These are phyloP conservation scores for Penicillium sp. DNA, from an alignment of 2,329 filamentous ascomycete species.

Conservation along the genomic window DNA sequence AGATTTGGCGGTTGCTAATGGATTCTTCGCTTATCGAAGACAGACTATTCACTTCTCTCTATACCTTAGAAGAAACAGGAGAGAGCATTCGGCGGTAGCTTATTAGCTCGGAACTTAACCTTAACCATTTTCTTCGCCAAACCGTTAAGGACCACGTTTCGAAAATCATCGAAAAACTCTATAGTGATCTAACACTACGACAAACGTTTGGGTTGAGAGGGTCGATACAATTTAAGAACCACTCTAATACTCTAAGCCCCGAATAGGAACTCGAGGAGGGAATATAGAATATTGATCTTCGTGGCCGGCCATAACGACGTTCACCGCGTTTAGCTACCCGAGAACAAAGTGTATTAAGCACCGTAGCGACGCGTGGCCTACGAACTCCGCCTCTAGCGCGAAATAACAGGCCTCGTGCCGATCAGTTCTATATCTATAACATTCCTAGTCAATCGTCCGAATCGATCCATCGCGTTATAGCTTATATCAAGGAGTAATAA, in stretches of 20 bases:
- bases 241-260: slow-evolving; percentile 12
- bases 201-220: slow-evolving; percentile 11
- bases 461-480: slow-evolving; percentile 10
- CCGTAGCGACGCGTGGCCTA: background rate
- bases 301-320: background rate
- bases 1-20: slow-evolving; percentile 19
- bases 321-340: slow-evolving; percentile 8
- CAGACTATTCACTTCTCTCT: slow-evolving; percentile 19
- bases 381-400: background rate
- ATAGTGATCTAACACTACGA: slow-evolving; percentile 5
- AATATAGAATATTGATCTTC: slow-evolving; percentile 5
- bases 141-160: slow-evolving; percentile 9
- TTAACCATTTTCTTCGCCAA: slow-evolving; percentile 19
- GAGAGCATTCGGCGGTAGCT: slow-evolving; percentile 14
- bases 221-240: slow-evolving; percentile 12
- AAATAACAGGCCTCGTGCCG: slow-evolving; percentile 4
- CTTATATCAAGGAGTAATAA: slow-evolving; percentile 15
- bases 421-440: slow-evolving; percentile 14
- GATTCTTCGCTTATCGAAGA: slow-evolving; percentile 14
- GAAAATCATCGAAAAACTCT: slow-evolving; percentile 10
- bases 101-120: slow-evolving; percentile 19
- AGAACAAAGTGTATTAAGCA: background rate
- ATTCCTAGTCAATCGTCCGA: slow-evolving; percentile 12
- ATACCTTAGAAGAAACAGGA: slow-evolving; percentile 15
- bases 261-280: slow-evolving; percentile 4